Evolutionary conservation across 1,284 basidiomycete species (phyloP).

Genomic region (Lignosus rhinocerotis): DNA sequence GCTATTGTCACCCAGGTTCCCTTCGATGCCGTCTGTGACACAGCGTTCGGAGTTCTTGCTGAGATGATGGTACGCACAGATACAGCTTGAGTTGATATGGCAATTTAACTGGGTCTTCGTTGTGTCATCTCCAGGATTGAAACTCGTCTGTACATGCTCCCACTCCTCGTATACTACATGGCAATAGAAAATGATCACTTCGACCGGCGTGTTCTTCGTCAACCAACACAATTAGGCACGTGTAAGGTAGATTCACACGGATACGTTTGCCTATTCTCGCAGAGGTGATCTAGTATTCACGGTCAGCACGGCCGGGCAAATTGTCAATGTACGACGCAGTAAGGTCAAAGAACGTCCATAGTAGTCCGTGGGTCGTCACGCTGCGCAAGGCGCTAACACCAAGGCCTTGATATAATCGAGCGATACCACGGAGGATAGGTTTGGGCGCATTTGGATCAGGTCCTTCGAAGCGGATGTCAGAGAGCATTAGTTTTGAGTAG

Average conservation of each 20-base stretch:
- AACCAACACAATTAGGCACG: constrained; percentile 9
- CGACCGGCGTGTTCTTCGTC: not conserved
- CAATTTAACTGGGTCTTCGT: too few relatives aligned
- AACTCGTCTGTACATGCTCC: not conserved
- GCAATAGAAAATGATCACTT: too few relatives aligned
- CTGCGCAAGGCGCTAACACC: constrained; percentile 83
- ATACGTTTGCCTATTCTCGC: not conserved
- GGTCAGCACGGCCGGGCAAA: constrained; percentile 42
- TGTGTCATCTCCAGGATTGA: too few relatives aligned
- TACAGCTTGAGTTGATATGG: too few relatives aligned
- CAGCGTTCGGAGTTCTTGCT: not conserved
- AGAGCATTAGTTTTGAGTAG: not conserved
- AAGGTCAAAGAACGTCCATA: constrained; percentile 84
- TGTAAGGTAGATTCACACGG: constrained; percentile 20
- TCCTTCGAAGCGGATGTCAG: constrained; percentile 44
- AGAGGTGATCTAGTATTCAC: constrained; percentile 14
- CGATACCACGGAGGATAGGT: constrained; percentile 67
- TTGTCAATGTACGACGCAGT: constrained; percentile 74
- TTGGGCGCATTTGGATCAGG: constrained; percentile 73
- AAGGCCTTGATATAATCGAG: constrained; percentile 81
- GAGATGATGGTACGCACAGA: too few relatives aligned
- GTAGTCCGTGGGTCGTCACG: constrained; percentile 79
- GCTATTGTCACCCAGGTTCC: not conserved
- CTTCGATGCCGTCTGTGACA: not conserved
- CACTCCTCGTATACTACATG: too few relatives aligned